phyloP scores from a whole-genome alignment of 176 grass and related monocot species.

The Pontederia paniculata region DNA sequence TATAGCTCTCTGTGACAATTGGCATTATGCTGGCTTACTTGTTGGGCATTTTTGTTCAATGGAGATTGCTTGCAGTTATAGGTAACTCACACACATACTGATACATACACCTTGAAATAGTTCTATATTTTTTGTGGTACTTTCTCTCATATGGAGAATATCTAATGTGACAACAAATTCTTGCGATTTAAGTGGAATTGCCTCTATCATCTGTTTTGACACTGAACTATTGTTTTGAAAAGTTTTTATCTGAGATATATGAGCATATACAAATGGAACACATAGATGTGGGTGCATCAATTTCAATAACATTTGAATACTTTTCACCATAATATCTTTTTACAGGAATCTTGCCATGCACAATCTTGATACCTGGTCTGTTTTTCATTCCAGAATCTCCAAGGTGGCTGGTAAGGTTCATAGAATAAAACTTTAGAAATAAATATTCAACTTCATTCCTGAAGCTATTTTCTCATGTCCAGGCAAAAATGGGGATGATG shows the following conservation, averaged over 20 bases:
- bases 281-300: background rate
- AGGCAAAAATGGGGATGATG: slow-evolving; percentile 96
- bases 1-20: slow-evolving; percentile 69
- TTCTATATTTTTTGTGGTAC: background rate
- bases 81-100: slow-evolving; percentile 33
- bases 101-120: background rate
- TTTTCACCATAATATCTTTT: background rate
- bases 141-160: background rate
- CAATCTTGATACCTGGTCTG: slow-evolving; percentile 71
- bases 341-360: slow-evolving; percentile 79
- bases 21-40: slow-evolving; percentile 82
- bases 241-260: too few species aligned
- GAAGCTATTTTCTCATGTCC: background rate
- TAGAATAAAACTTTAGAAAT: background rate
- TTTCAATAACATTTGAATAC: background rate
- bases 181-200: too few species aligned
- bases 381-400: slow-evolving; percentile 99
- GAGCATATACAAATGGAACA: too few species aligned
- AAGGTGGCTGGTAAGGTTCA: slow-evolving; percentile 84
- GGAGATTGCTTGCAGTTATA: slow-evolving; percentile 92
- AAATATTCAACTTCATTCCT: background rate
- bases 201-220: too few species aligned
- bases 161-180: too few species aligned
- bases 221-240: too few species aligned
- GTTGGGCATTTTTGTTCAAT: slow-evolving; percentile 90